Evolutionary conservation across 2,329 filamentous ascomycete species (phyloP), one percentile per base, ranked within the genome.

Genomic region (Claviceps sp.): DNA sequence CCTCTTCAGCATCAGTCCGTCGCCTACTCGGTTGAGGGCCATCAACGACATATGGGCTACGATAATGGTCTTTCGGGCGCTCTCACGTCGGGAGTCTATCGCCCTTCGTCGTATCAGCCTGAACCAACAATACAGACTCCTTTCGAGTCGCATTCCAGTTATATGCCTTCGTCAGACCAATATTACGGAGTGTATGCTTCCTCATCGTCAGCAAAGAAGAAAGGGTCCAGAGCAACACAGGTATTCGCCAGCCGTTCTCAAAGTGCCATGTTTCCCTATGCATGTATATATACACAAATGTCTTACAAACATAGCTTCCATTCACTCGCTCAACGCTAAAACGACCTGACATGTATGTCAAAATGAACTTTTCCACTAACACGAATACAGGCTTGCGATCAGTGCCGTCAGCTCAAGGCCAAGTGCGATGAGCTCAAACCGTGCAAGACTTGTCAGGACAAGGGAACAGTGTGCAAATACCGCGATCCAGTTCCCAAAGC

Each of bases 401-500:
- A 85, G 66, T 95, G 89, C 68, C 82, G 89, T 53, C 79, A 86
- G 54, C 77, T 91, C 40, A 95, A 95, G 67, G 88, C 88, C 14
- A 95, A 95, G 68, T 95, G 89, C 64, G 88, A 95, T 60, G 89
- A 95, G 71, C 82, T 83, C 11, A 82, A 85, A 57, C 89, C 86
- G 2, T 85, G 86, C 60, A 91, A 88, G 63, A 88, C 84, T 60
- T 98, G 93, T 66, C 85, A 85, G 60, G 90, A 97, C 59, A 94
- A 94, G 64, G 83, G 79, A 57, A 76, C 88, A 36, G 77, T 82
- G 50, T 98, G 88, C 71, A 83, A 87, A 66, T 97, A 96, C 66
- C 83, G 90, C 57, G 90, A 96, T 62, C 85, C 93, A 5, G 86
- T 88, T 22, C 88, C 88, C 16, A 93, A 94, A 63, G 91, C 94